Conservation (phyloP, 2,329 filamentous ascomycete genomes). For the Penicillium aurantiogriseum region DNA sequence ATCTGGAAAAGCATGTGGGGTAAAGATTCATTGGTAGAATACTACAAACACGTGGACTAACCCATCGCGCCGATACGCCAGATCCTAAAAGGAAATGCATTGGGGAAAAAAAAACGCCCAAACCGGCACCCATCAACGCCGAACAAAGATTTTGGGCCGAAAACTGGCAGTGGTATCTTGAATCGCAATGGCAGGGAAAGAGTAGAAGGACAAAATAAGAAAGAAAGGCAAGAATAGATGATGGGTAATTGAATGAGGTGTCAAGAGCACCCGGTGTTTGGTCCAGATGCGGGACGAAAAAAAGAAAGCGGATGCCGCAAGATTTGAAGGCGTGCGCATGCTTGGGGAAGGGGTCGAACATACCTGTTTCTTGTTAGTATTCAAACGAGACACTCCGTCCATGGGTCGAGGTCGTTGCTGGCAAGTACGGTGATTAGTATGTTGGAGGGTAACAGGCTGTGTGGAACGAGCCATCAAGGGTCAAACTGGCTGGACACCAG, state of each 20-base stretch:
- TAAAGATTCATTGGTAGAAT: slow-evolving; percentile 4
- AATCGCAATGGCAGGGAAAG: slow-evolving; percentile 1
- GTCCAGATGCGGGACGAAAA: not conserved
- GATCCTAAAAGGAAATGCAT: not conserved
- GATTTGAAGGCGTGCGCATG: not conserved
- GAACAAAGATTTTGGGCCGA: slow-evolving; percentile 7
- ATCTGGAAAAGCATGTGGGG: not conserved
- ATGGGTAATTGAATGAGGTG: slow-evolving; percentile 1
- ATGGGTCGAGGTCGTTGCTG: slow-evolving; percentile 10
- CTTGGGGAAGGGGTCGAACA: slow-evolving; percentile 4
- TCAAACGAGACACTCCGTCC: not conserved
- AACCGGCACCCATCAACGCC: slow-evolving; percentile 4
- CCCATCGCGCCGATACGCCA: slow-evolving; percentile 9
- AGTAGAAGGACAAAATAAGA: not conserved
- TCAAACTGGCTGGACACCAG: not conserved
- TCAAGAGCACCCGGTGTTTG: not conserved
- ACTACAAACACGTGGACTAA: slow-evolving; percentile 7
- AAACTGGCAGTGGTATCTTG: slow-evolving; percentile 13
- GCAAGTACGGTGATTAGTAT: slow-evolving; percentile 13
- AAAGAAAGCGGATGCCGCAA: not conserved
- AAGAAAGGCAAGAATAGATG: not conserved
- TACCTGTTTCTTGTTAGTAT: slow-evolving; percentile 7
- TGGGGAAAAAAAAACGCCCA: not conserved
- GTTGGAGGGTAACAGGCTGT: not conserved
- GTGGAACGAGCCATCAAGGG: not conserved